These are phyloP conservation scores for Coffea eugenioides DNA, from an alignment of 257 asterid genomes.

Conservation along the genomic window DNA sequence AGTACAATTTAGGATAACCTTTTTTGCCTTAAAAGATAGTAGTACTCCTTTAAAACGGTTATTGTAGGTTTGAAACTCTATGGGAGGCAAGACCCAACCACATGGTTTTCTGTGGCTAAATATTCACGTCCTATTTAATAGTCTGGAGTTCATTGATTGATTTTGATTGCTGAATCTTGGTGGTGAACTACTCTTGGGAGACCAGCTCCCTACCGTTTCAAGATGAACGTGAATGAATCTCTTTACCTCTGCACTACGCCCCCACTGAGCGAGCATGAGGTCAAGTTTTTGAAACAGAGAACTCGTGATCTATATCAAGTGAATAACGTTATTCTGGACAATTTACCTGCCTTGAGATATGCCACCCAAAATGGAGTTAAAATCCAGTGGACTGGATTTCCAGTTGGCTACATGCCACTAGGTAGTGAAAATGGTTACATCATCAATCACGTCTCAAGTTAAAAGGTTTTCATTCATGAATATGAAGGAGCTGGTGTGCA, in stretches of 20 bases:
- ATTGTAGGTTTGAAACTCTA: too few species aligned
- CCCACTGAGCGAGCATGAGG: constrained; percentile 62
- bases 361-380: constrained; percentile 64
- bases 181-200: constrained; percentile 86
- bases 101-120: too few species aligned
- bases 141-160: too few species aligned
- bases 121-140: too few species aligned
- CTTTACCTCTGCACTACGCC: constrained; percentile 65
- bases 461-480: constrained; percentile 65
- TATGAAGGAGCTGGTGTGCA: constrained; percentile 74
- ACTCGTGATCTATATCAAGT: constrained; percentile 78
- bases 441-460: constrained; percentile 67
- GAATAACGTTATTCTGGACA: constrained; percentile 74
- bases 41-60: too few species aligned
- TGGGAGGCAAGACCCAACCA: too few species aligned
- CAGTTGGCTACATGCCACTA: constrained; percentile 67
- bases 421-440: constrained; percentile 67
- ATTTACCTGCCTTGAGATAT: constrained; percentile 74
- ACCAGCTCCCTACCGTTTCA: constrained; percentile 75
- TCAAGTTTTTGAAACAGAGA: constrained; percentile 72
- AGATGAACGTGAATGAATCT: constrained; percentile 67
- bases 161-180: too few species aligned
- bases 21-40: too few species aligned
- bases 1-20: too few species aligned
- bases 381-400: constrained; percentile 81